Percentiles rank a stretch among this genome's conserved stretches.
phyloP scores from a whole-genome alignment of 2,329 filamentous ascomycete species.

The Xylariaceae sp. region DNA sequence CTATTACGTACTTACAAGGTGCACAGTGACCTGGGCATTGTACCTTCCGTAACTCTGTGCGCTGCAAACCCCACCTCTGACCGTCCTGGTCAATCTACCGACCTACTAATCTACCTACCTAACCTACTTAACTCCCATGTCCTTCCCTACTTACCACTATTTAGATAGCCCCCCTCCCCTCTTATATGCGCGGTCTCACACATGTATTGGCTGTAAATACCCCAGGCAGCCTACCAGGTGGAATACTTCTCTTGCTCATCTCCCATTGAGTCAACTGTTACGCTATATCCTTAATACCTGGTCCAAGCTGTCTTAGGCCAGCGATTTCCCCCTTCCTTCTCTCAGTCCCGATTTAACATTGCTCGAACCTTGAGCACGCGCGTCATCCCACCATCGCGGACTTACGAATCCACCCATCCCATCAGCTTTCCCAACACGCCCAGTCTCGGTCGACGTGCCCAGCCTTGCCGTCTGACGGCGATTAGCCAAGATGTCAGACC shows the following conservation, averaged over 20 bases:
- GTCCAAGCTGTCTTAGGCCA: background rate
- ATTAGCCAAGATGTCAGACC: slow-evolving; percentile 60
- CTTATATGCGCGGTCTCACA: no score
- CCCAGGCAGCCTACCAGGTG: background rate
- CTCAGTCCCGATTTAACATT: background rate
- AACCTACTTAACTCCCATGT: no score
- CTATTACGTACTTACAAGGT: no score
- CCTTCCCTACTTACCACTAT: no score
- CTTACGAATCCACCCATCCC: background rate
- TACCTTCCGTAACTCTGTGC: no score
- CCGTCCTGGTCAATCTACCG: no score
- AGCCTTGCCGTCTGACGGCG: slow-evolving; percentile 4
- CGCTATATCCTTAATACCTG: background rate
- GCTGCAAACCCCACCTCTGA: no score
- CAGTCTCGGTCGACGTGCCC: slow-evolving; percentile 10
- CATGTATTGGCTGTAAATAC: background rate
- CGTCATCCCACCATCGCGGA: background rate
- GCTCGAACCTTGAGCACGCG: background rate
- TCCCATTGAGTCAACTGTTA: background rate
- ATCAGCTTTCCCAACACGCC: background rate
- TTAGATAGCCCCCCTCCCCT: no score
- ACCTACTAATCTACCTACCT: no score
- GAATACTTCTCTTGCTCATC: background rate
- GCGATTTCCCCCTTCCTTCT: background rate
- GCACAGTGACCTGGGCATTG: no score